Evolutionary conservation across 768 basidiomycete species (phyloP), one percentile per base, ranked within the genome.

Genomic region (Leccinum longicurvipes): DNA sequence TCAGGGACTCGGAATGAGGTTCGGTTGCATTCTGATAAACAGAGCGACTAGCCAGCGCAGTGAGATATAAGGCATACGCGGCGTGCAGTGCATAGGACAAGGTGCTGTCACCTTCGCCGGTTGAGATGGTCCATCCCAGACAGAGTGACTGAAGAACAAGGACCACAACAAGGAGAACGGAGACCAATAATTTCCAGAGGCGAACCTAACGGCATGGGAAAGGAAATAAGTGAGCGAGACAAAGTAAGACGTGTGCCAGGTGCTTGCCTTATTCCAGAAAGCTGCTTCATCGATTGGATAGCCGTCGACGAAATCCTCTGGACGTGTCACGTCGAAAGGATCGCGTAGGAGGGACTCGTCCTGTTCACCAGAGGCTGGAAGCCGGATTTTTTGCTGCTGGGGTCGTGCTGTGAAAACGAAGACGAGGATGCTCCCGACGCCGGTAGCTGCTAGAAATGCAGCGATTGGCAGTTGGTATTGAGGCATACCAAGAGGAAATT

Each of bases 261-360:
- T 46, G 71, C 79, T 45, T 60, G 81, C 85, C 69, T 74, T 72
- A n/a, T 63, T 60, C 85, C 84, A 86, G 68, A 91, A 91, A 3
- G 55, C 70, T 4, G 74, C 75, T 50, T 80, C 85, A 23, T 87
- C 71, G 39, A 89, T 74, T 8, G 89, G 85, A 51, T 79, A 79
- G 4, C 88, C 88, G 58, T 89, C 85, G 12, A 84, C 56, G 32
- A 81, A 60, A 61, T 93, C 91, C 66, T 87, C 85, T 9, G 84
- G 81, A n/a, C 67, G 82, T 19, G 83, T 80, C n/a, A 93, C 84
- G 65, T 84, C 81, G 64, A 88, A 89, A 11, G 86, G 83, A 63
- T 89, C 87, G 15, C 12, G 67, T 42, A 63, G 48, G 2, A 71
- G 57, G 1, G 69, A 36, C 50, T 72, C 67, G 14, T 51, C 50